phyloP scores from a whole-genome alignment of 106 monocot genomes.

The Apostasia shenzhenica region DNA sequence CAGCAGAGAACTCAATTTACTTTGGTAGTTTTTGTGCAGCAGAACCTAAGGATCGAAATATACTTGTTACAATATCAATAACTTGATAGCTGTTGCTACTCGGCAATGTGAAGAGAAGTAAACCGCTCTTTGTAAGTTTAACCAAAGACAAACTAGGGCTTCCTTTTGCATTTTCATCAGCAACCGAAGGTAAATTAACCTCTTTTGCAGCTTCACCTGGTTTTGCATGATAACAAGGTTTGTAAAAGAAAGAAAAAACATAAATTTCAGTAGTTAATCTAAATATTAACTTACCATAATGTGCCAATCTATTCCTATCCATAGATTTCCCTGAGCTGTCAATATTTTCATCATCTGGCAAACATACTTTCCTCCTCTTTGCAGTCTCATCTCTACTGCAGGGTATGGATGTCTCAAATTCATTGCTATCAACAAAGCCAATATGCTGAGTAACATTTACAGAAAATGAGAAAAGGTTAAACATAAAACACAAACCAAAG shows the following conservation, averaged over 20 bases:
- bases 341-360: conserved; percentile 11
- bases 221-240: background rate
- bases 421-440: conserved; percentile 6
- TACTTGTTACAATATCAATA: conserved; percentile 39
- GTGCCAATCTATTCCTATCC: conserved; percentile 9
- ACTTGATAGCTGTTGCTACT: conserved; percentile 18
- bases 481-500: background rate
- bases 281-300: conserved; percentile 25
- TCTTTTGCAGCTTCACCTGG: conserved; percentile 27
- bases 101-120: conserved; percentile 74
- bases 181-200: conserved; percentile 7
- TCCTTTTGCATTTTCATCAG: conserved; percentile 11
- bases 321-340: conserved; percentile 9
- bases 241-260: background rate
- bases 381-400: conserved; percentile 15
- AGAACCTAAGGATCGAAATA: conserved; percentile 47
- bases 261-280: background rate
- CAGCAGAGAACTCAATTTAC: conserved; percentile 22
- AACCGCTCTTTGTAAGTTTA: conserved; percentile 71
- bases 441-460: conserved; percentile 36
- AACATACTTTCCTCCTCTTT: conserved; percentile 67
- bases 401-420: conserved; percentile 7
- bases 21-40: conserved; percentile 50
- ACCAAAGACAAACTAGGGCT: conserved; percentile 53
- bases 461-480: background rate